These are phyloP conservation scores for Tetrahymena elliotti DNA, from an alignment of 73 alveolate genomes.

Conservation along the genomic window DNA sequence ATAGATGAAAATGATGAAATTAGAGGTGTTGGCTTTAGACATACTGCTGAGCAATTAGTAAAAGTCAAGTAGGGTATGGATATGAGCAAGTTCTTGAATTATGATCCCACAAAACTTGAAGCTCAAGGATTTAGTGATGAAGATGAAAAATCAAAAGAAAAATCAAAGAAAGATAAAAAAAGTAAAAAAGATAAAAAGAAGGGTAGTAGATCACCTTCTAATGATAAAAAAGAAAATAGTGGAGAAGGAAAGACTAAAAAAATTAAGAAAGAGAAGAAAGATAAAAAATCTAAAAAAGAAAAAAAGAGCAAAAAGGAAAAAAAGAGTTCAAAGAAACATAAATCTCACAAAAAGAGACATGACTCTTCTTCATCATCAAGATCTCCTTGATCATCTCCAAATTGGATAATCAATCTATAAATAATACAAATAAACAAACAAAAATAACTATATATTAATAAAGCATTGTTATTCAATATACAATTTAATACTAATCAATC, in stretches of 20 bases:
- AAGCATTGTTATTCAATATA: no score
- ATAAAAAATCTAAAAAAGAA: constrained; percentile 23
- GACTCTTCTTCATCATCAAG: not conserved
- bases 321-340: constrained; percentile 10
- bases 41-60: constrained; percentile 3
- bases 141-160: not conserved
- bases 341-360: constrained; percentile 9
- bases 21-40: constrained; percentile 20
- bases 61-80: constrained; percentile 18
- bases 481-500: no score
- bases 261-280: constrained; percentile 11
- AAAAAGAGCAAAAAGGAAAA: constrained; percentile 1
- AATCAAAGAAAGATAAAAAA: not conserved
- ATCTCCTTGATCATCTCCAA: not conserved
- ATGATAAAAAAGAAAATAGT: constrained; percentile 1
- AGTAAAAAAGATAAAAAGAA: not conserved
- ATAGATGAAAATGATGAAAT: not conserved
- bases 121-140: constrained; percentile 21
- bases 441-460: not conserved
- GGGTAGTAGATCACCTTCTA: not conserved
- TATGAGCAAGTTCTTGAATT: not conserved
- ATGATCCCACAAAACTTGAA: constrained; percentile 19
- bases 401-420: no score
- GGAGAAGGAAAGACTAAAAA: constrained; percentile 13
- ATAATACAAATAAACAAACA: not conserved